Conservation (phyloP, 2,329 filamentous ascomycete species). For the Penicillium sclerotiorum region DNA sequence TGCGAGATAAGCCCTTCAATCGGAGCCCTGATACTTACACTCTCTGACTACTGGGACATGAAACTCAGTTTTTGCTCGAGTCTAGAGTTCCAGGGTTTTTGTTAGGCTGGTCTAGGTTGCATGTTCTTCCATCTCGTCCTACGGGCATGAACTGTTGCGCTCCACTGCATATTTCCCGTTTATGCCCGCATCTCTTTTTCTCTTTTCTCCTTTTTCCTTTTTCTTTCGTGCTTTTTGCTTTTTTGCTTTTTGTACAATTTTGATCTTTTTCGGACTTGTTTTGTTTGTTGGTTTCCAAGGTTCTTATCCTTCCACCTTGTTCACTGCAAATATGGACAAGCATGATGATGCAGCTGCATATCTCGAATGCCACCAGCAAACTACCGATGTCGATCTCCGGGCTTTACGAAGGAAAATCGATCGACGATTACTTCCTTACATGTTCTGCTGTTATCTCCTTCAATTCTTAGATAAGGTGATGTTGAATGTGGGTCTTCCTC, state of each 20-base stretch:
- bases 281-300: too few species aligned
- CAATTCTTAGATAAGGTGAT: slow-evolving; percentile 40
- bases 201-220: background rate
- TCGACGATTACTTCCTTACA: slow-evolving; percentile 33
- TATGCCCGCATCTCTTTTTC: background rate
- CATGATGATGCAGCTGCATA: slow-evolving; percentile 28
- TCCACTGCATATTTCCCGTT: background rate
- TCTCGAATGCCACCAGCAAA: slow-evolving; percentile 18
- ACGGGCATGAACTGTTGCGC: background rate
- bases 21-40: too few species aligned
- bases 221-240: background rate
- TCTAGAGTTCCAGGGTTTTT: too few species aligned
- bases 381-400: slow-evolving; percentile 18
- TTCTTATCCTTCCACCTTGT: too few species aligned
- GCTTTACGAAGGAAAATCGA: slow-evolving; percentile 35
- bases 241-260: background rate
- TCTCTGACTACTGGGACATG: too few species aligned
- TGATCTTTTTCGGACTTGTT: background rate
- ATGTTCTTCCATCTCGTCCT: background rate
- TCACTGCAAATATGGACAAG: slow-evolving; percentile 17
- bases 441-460: slow-evolving; percentile 37
- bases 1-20: too few species aligned
- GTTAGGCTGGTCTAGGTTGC: too few species aligned
- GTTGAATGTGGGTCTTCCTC: slow-evolving; percentile 33
- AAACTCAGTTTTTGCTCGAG: too few species aligned